These are phyloP conservation scores for Penicillium dipodomyicola DNA, from an alignment of 495 filamentous ascomycete species.

Conservation along the genomic window DNA sequence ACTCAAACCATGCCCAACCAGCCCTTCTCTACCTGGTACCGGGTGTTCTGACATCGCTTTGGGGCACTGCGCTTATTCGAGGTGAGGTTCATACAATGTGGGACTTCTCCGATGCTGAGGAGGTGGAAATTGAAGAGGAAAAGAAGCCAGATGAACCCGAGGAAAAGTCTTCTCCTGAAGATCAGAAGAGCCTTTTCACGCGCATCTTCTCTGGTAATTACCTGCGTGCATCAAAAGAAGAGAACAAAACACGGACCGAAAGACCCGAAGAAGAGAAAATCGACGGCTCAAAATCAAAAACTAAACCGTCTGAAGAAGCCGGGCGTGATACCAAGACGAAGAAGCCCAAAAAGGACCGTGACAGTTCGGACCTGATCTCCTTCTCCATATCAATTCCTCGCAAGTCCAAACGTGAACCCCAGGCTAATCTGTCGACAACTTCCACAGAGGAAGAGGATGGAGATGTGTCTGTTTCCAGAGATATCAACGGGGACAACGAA, in stretches of 20 bases:
- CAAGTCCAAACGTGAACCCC: constrained; percentile 18
- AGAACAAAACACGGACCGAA: background rate
- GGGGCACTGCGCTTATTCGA: constrained; percentile 70
- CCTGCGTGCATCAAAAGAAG: constrained; percentile 1
- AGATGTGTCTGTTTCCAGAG: constrained; percentile 23
- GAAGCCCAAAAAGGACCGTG: constrained; percentile 12
- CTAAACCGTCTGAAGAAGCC: constrained; percentile 10
- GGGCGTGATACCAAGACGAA: constrained; percentile 16
- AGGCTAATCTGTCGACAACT: background rate
- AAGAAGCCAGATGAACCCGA: constrained; percentile 26
- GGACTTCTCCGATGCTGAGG: constrained; percentile 69
- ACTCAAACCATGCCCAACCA: constrained; percentile 80
- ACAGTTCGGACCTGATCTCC: constrained; percentile 30
- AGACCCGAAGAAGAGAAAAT: constrained; percentile 13
- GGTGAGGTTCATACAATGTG: constrained; percentile 74
- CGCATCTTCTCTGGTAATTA: constrained; percentile 31
- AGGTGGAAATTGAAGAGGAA: constrained; percentile 31
- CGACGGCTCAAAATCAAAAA: background rate
- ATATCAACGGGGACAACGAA: constrained; percentile 27
- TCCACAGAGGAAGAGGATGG: constrained; percentile 20
- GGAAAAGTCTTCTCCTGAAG: constrained; percentile 10
- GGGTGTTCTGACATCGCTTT: constrained; percentile 70
- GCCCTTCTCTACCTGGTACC: constrained; percentile 93
- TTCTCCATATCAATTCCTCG: constrained; percentile 38
- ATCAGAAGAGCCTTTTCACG: constrained; percentile 27